phyloP scores from a whole-genome alignment of 352 stramenopile genomes.

The Thalassiosira oceanica region DNA sequence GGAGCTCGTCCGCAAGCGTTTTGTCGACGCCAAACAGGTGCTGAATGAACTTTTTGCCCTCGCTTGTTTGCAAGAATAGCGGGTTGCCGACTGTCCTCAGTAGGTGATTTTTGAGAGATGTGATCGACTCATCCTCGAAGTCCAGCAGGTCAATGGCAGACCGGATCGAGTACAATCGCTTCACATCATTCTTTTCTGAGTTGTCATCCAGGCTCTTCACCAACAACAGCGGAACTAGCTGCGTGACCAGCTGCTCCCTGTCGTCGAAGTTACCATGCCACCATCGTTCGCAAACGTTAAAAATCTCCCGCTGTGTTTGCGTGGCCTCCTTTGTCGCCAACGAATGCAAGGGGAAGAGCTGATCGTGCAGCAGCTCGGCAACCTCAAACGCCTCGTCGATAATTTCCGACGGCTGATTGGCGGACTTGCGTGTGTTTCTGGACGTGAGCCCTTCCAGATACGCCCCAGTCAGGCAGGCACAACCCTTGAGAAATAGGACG shows the following conservation, averaged over 20 bases:
- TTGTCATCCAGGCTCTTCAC: conserved; percentile 44
- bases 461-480: conserved; percentile 33
- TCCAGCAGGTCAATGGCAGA: conserved; percentile 66
- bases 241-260: conserved; percentile 54
- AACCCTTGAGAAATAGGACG: conserved; percentile 51
- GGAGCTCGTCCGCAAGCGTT: conserved; percentile 57
- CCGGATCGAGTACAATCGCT: conserved; percentile 56
- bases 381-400: conserved; percentile 61
- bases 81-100: conserved; percentile 61
- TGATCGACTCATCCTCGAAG: conserved; percentile 62
- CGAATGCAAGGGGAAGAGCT: conserved; percentile 52
- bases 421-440: conserved; percentile 6
- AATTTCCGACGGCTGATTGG: conserved; percentile 19
- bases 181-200: conserved; percentile 55
- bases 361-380: conserved; percentile 47
- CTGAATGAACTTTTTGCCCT: conserved; percentile 74
- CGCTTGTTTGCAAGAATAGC: conserved; percentile 62
- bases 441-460: conserved; percentile 45
- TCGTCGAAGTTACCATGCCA: conserved; percentile 62
- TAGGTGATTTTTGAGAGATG: conserved; percentile 47
- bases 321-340: neutral
- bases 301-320: conserved; percentile 44
- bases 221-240: conserved; percentile 66
- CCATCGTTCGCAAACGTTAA: conserved; percentile 65
- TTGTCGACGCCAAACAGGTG: conserved; percentile 66